phyloP scores from a whole-genome alignment of 495 filamentous ascomycete species.

The Podospora comata region DNA sequence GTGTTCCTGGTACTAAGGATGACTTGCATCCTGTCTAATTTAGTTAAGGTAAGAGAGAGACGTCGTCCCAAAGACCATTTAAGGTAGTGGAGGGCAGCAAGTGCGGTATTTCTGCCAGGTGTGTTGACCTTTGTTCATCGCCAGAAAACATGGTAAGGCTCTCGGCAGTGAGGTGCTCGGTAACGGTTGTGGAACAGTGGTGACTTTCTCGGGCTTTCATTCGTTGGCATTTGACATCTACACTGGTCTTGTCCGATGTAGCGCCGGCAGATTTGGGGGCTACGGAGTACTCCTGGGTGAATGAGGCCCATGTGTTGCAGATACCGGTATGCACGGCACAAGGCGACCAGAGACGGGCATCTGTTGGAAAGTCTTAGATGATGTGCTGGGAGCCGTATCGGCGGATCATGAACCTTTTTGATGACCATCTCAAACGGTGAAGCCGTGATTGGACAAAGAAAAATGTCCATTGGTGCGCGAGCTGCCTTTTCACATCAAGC shows the following conservation, averaged over 20 bases:
- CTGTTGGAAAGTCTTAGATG: background rate
- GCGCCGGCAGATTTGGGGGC: background rate
- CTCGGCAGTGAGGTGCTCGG: background rate
- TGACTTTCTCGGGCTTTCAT: background rate
- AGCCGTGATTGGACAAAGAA: background rate
- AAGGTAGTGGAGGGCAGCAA: conserved; percentile 1
- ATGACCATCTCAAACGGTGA: background rate
- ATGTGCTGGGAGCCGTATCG: background rate
- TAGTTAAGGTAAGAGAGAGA: too few species aligned
- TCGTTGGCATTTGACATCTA: background rate
- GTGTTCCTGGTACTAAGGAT: background rate
- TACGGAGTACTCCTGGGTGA: background rate
- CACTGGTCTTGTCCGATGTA: background rate
- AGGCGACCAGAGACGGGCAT: background rate
- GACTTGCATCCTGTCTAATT: background rate
- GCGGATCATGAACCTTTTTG: background rate
- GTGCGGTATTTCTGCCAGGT: background rate
- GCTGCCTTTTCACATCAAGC: background rate
- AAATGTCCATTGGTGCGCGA: background rate
- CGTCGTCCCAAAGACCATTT: background rate
- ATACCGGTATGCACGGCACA: background rate
- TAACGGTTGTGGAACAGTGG: background rate
- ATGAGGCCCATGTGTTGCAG: background rate
- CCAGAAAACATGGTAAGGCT: background rate
- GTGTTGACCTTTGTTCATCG: background rate